phyloP scores from a whole-genome alignment of 2,329 filamentous ascomycete genomes.

The Cordyceps militaris region DNA sequence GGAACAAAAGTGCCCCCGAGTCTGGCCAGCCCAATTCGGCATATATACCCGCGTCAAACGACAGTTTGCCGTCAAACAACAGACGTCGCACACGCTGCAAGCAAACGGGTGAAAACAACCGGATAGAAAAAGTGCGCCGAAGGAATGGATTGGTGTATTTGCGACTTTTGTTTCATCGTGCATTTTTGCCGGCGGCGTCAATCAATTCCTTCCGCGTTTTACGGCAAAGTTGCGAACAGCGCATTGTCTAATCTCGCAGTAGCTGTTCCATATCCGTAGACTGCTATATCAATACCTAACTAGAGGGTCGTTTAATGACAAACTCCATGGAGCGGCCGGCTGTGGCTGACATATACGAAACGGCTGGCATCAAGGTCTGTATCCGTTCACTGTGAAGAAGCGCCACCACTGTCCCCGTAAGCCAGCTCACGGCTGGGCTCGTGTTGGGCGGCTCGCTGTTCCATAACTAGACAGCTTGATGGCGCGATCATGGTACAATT shows the following conservation, averaged over 20 bases:
- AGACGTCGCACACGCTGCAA: neutral
- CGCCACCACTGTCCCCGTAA: neutral
- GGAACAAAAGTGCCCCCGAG: neutral
- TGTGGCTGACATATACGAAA: neutral
- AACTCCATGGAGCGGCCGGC: no score
- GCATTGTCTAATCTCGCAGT: no score
- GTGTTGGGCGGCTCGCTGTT: neutral
- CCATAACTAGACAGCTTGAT: no score
- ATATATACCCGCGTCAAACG: neutral
- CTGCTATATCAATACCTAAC: no score
- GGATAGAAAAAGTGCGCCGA: neutral
- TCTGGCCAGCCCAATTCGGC: neutral
- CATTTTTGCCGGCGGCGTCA: no score
- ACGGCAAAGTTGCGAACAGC: no score
- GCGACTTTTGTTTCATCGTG: no score
- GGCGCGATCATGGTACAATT: neutral
- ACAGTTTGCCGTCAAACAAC: slow-evolving; percentile 4
- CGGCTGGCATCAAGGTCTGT: neutral
- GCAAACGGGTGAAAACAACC: neutral
- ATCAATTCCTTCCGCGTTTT: no score
- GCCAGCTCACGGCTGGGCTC: neutral
- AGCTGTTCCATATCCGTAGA: no score
- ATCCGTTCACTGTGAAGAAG: neutral
- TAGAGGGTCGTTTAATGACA: no score
- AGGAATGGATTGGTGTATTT: no score